Evolutionary conservation across 257 asterid genomes (phyloP), one percentile per base, ranked within the genome.

Genomic region (Nicotiana paniculata): DNA sequence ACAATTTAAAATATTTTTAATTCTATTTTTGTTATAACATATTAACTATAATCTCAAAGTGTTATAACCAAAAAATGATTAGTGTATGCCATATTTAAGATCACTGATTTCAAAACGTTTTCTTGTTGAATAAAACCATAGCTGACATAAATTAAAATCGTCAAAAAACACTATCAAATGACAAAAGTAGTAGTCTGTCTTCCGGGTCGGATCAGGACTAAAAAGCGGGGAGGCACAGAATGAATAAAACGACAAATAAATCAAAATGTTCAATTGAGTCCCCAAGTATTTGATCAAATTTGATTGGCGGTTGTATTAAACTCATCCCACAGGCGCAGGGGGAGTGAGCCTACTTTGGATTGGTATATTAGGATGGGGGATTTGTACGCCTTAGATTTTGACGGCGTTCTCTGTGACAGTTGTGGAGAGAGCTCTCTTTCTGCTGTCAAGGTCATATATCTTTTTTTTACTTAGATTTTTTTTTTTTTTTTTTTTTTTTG

Each of bases 371-470:
- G 80, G 80, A 93, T 93, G 99, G 97, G 92, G 61, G 97, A 96
- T 88, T 89, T 96, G 32, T 96, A 96, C 75, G 98, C 99, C 78
- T 86, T 96, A 87, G 99, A 96, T 86, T 96, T 94, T 82, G 99
- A 96, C 81, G 99, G 99, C 59, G 97, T 96, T 84, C 90, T 96
- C 81, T 96, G 99, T 81, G 98, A 94, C 82, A 96, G 99, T 89
- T 96, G 99, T 26, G 99, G 99, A 39, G 99, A 96, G 88, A 96
- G 99, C 89, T 96, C 98, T 21, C 84, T 88, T 66, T 93, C 99
- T 83, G 99, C 99, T 81, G 93, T 96, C 84, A 94, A 96, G 98
- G 99, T 96, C 62, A 15, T 9, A 67, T n/a, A n/a, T 1, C 2
- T 11, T 77, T 30, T 46, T 51, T 30, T 46, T 51, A 4, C 55